Evolutionary conservation across 805 yeast species (phyloP).

Genomic region (Torulaspora maleeae): DNA sequence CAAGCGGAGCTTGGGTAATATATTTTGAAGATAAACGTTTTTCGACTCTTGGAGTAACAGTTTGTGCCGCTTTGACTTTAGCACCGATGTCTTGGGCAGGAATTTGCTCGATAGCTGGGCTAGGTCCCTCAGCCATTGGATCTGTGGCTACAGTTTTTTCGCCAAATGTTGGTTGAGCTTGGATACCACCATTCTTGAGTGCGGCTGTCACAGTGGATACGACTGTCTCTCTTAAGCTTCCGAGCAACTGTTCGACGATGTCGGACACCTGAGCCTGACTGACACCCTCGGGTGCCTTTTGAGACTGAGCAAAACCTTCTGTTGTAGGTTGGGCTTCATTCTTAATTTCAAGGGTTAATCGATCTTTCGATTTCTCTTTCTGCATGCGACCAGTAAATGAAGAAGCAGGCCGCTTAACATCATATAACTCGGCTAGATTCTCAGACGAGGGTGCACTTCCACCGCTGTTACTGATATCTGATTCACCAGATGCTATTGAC

Average conservation of each 20-base stretch:
- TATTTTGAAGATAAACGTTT: no score
- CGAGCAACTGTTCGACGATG: neutral
- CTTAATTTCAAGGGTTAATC: no score
- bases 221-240: neutral
- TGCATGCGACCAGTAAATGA: neutral
- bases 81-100: no score
- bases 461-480: neutral
- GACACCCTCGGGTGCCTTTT: neutral
- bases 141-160: neutral
- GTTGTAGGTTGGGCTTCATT: no score
- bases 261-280: neutral
- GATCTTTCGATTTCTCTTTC: neutral
- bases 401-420: neutral
- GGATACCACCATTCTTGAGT: neutral
- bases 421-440: no score
- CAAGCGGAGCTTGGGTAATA: no score
- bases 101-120: neutral
- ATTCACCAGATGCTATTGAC: neutral
- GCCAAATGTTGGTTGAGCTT: neutral
- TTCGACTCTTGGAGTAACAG: no score
- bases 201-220: slow-evolving; percentile 1
- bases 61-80: no score
- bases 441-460: neutral
- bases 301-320: no score
- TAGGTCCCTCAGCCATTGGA: neutral